These are phyloP conservation scores for Thielaviopsis punctulata DNA, from an alignment of 2,329 filamentous ascomycete species.

Conservation along the genomic window DNA sequence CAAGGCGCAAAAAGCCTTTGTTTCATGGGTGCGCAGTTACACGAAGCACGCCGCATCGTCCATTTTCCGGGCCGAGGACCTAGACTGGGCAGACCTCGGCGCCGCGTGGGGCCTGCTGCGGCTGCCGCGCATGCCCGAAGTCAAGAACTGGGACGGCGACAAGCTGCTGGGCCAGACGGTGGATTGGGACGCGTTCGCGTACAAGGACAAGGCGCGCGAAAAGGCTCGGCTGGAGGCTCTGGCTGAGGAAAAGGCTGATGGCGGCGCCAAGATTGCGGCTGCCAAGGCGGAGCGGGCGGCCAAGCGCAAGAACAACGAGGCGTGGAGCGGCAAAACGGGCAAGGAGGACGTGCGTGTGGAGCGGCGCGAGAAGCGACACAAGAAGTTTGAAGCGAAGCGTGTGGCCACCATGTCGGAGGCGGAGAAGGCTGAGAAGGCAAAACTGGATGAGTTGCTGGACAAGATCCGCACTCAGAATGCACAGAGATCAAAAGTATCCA, in stretches of 20 bases:
- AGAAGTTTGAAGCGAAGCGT: slow-evolving; percentile 45
- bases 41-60: slow-evolving; percentile 78
- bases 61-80: slow-evolving; percentile 68
- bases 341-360: slow-evolving; percentile 43
- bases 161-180: slow-evolving; percentile 43
- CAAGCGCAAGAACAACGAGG: slow-evolving; percentile 45
- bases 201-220: slow-evolving; percentile 56
- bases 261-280: slow-evolving; percentile 20
- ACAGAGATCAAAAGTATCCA: slow-evolving; percentile 19
- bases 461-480: slow-evolving; percentile 43
- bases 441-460: slow-evolving; percentile 46
- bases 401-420: slow-evolving; percentile 51
- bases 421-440: slow-evolving; percentile 43
- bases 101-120: slow-evolving; percentile 72
- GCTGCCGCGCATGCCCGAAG: slow-evolving; percentile 86
- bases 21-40: slow-evolving; percentile 85
- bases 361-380: slow-evolving; percentile 46
- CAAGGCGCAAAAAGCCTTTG: slow-evolving; percentile 79
- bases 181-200: slow-evolving; percentile 51
- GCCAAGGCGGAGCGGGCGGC: slow-evolving; percentile 23
- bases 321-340: slow-evolving; percentile 58
- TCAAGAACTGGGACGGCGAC: slow-evolving; percentile 56
- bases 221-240: slow-evolving; percentile 42
- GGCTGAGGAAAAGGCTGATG: slow-evolving; percentile 29
- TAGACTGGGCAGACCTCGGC: slow-evolving; percentile 73